Evolutionary conservation across 2,329 filamentous ascomycete species (phyloP), one percentile per base, ranked within the genome.

Genomic region (Myriosclerotinia duriaeana): DNA sequence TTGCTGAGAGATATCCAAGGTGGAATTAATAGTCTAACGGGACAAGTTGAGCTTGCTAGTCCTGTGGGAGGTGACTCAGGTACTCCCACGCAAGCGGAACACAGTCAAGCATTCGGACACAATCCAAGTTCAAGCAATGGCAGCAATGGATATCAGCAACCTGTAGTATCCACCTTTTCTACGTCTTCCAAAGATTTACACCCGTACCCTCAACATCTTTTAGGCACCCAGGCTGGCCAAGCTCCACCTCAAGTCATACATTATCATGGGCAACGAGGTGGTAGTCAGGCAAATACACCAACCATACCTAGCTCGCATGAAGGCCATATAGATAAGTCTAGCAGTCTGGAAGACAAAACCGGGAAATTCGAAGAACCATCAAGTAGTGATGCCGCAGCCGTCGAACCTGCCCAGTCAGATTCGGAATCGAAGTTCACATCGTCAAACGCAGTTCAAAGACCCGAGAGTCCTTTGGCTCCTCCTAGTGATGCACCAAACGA

Each of bases 1-100:
- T 82, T 99, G 55, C 83, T 99, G 68, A 88, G 93, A 58, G 93
- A 98, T 74, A 97, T 98, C 65, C 93, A 97, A 77, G 93, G 93
- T 26, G 94, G 93, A 44, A 87, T 93, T 81, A 90, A 85, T 69
- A 91, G 89, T 74, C 77, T 93, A 69, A 87, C 85, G 36, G 88
- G 86, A 36, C 84, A 88, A 64, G 74, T 85, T 12, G 82, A 73
- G 38, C 54, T 75, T 79, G 53, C 80, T 79, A 69, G 81, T 78
- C 68, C 81, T 78, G 65, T 79, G 79, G 65, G 85, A 83, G 64
- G 84, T 84, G 81, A 89, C 74, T 80, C 80, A 68, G 82, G 85
- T 67, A 88, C 85, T 9, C 86, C 86, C 26, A 88, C 85, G 44
- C 87, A 87, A 76, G 81, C 83, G 50, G 85, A 89, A 68, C 85